Conservation (phyloP, 768 basidiomycete species). For the Mycena venus region DNA sequence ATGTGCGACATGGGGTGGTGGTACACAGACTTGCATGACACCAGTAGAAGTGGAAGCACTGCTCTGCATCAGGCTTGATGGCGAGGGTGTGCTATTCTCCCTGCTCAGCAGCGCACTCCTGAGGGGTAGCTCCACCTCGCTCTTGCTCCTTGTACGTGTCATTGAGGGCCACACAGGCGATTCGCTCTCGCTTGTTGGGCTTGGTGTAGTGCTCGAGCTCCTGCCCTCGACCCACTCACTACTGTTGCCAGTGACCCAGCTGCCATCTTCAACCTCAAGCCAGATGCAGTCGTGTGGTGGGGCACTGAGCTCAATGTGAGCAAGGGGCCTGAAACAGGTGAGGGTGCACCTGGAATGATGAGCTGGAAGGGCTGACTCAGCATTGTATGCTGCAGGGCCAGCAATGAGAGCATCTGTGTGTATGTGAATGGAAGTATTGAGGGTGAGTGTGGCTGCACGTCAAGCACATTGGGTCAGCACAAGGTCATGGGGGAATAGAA, state of each 20-base stretch:
- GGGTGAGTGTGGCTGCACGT: slow-evolving; percentile 76
- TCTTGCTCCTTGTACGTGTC: slow-evolving; percentile 67
- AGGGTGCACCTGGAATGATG: slow-evolving; percentile 83
- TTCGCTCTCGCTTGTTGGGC: background rate
- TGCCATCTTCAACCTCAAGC: slow-evolving; percentile 61
- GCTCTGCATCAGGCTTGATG: too few relatives aligned
- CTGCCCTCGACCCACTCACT: slow-evolving; percentile 23
- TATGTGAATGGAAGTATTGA: slow-evolving; percentile 84
- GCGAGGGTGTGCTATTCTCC: too few relatives aligned
- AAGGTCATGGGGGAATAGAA: background rate
- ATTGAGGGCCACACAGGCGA: slow-evolving; percentile 46
- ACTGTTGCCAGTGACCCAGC: background rate
- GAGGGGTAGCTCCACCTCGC: slow-evolving; percentile 67
- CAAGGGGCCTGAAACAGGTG: slow-evolving; percentile 73
- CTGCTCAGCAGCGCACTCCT: slow-evolving; percentile 19
- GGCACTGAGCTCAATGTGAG: slow-evolving; percentile 68
- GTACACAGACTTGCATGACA: slow-evolving; percentile 40
- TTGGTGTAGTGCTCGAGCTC: background rate
- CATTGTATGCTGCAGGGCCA: slow-evolving; percentile 85
- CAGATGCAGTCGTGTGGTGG: slow-evolving; percentile 72
- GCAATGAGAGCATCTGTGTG: slow-evolving; percentile 81
- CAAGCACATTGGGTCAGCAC: slow-evolving; percentile 17
- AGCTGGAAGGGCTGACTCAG: slow-evolving; percentile 83
- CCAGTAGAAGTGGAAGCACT: slow-evolving; percentile 33
- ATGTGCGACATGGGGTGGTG: slow-evolving; percentile 32